These are phyloP conservation scores for Silene conica DNA, from an alignment of 148 eudicot species.

Conservation along the genomic window DNA sequence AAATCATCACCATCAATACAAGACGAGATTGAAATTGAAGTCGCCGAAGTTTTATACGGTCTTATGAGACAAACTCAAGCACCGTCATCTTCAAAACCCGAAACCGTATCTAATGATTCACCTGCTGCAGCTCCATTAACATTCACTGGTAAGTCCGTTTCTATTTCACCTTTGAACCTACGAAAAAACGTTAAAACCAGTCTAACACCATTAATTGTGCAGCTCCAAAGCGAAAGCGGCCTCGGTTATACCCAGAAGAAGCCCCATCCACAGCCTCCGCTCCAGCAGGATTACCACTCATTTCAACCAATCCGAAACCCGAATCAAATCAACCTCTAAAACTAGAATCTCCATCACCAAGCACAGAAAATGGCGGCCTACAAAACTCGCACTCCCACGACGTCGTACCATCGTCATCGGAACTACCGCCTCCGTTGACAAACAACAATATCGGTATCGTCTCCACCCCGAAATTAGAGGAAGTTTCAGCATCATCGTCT, in stretches of 20 bases:
- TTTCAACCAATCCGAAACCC: neutral
- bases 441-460: slow-evolving; percentile 18
- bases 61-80: slow-evolving; percentile 77
- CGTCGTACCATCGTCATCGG: neutral
- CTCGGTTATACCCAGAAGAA: slow-evolving; percentile 54
- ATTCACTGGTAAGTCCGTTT: slow-evolving; percentile 47
- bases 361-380: neutral
- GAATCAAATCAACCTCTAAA: neutral
- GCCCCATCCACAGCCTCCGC: slow-evolving; percentile 18
- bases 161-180: neutral
- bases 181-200: neutral
- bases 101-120: slow-evolving; percentile 33
- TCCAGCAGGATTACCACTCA: slow-evolving; percentile 22
- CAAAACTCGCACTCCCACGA: neutral
- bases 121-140: slow-evolving; percentile 34
- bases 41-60: slow-evolving; percentile 85
- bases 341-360: neutral
- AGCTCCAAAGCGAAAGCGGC: slow-evolving; percentile 87
- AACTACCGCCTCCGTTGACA: neutral
- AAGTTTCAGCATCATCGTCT: slow-evolving; percentile 41
- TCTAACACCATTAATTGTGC: neutral
- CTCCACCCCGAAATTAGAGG: neutral
- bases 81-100: slow-evolving; percentile 44
- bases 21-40: slow-evolving; percentile 91
- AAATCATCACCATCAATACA: slow-evolving; percentile 59